Evolutionary conservation across 2,329 filamentous ascomycete species (phyloP).

Genomic region (Fusarium buharicum): DNA sequence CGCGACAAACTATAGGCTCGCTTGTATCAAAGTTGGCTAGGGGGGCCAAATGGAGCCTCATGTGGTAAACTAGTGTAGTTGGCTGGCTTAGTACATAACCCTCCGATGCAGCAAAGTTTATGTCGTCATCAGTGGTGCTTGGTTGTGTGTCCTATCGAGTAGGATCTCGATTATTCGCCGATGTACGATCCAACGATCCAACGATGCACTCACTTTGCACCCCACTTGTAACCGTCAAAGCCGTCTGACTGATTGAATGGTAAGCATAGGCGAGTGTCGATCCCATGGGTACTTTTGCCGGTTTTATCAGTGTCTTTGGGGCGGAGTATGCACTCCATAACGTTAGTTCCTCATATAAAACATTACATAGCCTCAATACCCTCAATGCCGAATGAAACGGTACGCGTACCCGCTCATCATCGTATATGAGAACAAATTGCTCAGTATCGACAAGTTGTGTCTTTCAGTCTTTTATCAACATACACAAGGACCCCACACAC

Average conservation of each 20-base stretch:
- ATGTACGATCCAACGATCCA: too few relatives aligned
- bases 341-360: too few relatives aligned
- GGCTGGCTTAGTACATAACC: too few relatives aligned
- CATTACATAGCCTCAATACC: too few relatives aligned
- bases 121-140: too few relatives aligned
- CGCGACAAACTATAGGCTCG: too few relatives aligned
- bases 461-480: background rate
- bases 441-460: background rate
- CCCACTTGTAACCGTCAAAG: slow-evolving; percentile 3
- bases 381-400: slow-evolving; percentile 1
- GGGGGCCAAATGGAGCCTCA: too few relatives aligned
- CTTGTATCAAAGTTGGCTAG: too few relatives aligned
- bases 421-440: background rate
- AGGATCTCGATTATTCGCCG: too few relatives aligned
- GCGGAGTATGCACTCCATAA: background rate
- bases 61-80: too few relatives aligned
- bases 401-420: background rate
- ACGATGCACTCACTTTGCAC: background rate
- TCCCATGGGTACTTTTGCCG: slow-evolving; percentile 1
- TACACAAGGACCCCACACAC: background rate
- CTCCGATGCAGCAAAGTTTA: too few relatives aligned
- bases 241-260: slow-evolving; percentile 27
- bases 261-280: slow-evolving; percentile 12
- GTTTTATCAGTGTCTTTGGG: background rate
- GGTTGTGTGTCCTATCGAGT: too few relatives aligned